Percentiles rank a stretch among this genome's conserved stretches.
phyloP scores from a whole-genome alignment of 352 stramenopile species.

The Phytophthora sp. region DNA sequence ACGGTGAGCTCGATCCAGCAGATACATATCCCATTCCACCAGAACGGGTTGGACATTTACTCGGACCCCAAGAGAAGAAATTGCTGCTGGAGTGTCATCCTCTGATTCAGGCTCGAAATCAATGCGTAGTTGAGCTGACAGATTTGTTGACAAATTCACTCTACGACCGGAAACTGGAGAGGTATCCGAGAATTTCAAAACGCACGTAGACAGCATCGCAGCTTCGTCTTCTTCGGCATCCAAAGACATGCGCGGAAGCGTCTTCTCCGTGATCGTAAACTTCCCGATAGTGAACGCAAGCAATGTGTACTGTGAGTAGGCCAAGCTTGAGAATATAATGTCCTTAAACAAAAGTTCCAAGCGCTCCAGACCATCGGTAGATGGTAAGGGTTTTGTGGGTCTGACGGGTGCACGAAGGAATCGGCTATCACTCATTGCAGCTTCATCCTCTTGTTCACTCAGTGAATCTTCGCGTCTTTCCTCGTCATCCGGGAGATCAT shows the following conservation, averaged over 20 bases:
- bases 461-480: constrained; percentile 26
- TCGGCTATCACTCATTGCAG: constrained; percentile 29
- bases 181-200: constrained; percentile 68
- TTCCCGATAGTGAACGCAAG: constrained; percentile 64
- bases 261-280: constrained; percentile 76
- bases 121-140: constrained; percentile 73
- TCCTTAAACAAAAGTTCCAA: constrained; percentile 76
- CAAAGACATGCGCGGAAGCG: constrained; percentile 77
- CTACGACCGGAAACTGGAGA: constrained; percentile 63
- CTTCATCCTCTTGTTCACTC: constrained; percentile 25
- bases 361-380: constrained; percentile 67
- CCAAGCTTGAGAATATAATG: constrained; percentile 66
- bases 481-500: constrained; percentile 73
- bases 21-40: constrained; percentile 89
- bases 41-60: constrained; percentile 79
- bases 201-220: constrained; percentile 59
- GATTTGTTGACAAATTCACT: constrained; percentile 68
- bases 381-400: constrained; percentile 49
- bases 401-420: constrained; percentile 33
- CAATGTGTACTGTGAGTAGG: constrained; percentile 62
- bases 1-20: constrained; percentile 78
- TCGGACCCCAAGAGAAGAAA: constrained; percentile 60
- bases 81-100: constrained; percentile 25
- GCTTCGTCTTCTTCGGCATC: constrained; percentile 67
- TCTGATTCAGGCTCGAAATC: constrained; percentile 50